Evolutionary conservation across 495 filamentous ascomycete genomes (phyloP).

Genomic region (Neurospora tetraspora): DNA sequence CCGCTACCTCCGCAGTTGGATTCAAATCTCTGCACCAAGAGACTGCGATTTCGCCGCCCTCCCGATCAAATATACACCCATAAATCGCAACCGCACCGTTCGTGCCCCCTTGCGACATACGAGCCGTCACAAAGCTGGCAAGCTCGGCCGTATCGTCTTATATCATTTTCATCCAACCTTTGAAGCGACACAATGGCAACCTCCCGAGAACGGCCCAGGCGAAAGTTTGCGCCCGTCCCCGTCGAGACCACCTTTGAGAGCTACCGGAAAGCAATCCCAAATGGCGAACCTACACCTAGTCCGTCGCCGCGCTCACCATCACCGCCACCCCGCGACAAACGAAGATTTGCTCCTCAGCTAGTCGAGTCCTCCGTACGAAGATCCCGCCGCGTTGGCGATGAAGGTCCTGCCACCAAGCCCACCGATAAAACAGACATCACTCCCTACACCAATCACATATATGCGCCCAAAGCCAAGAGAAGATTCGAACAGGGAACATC

Average conservation of each 20-base stretch:
- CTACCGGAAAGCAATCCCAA: constrained; percentile 33
- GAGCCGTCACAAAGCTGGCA: background rate
- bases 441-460: constrained; percentile 48
- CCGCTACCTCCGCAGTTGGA: background rate
- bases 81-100: background rate
- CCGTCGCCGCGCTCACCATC: constrained; percentile 35
- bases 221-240: constrained; percentile 48
- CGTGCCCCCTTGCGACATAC: background rate
- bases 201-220: constrained; percentile 21
- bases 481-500: constrained; percentile 18
- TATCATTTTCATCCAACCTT: background rate
- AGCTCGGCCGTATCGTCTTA: background rate
- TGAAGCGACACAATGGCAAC: constrained; percentile 14
- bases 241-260: constrained; percentile 51
- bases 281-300: constrained; percentile 40
- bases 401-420: constrained; percentile 38
- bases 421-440: constrained; percentile 50
- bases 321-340: constrained; percentile 24
- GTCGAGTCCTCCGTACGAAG: constrained; percentile 55
- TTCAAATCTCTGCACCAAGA: background rate
- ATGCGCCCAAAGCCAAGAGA: constrained; percentile 34
- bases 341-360: constrained; percentile 53
- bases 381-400: constrained; percentile 42
- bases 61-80: background rate
- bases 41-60: background rate